Percentiles rank a stretch among this genome's conserved stretches.
phyloP scores from a whole-genome alignment of 2,329 filamentous ascomycete species.

The Fusarium robinianum region DNA sequence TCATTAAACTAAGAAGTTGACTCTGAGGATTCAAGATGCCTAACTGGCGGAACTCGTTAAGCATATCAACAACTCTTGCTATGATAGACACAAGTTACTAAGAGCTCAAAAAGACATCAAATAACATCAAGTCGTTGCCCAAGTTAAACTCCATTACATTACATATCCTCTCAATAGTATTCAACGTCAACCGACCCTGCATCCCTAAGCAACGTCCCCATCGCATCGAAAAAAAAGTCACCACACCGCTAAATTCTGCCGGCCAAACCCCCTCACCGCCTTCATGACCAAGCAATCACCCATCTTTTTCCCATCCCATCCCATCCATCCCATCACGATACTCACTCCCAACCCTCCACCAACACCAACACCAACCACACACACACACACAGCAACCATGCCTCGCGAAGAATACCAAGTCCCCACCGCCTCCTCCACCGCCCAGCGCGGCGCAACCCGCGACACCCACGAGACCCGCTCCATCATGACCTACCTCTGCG shows the following conservation, averaged over 20 bases:
- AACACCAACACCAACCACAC: neutral
- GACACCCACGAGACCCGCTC: slow-evolving; percentile 45
- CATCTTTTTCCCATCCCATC: slow-evolving; percentile 21
- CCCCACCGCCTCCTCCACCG: slow-evolving; percentile 57
- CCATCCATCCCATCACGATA: neutral
- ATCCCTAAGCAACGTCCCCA: slow-evolving; percentile 10
- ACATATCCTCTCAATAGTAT: neutral
- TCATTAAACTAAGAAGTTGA: too few species aligned
- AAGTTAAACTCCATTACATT: too few species aligned
- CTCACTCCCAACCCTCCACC: neutral
- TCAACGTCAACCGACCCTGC: neutral
- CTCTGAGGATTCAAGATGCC: too few species aligned
- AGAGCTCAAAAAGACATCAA: too few species aligned
- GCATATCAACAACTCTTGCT: too few species aligned
- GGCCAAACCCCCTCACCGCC: slow-evolving; percentile 33
- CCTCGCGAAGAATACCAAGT: slow-evolving; percentile 80
- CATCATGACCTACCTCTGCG: slow-evolving; percentile 48
- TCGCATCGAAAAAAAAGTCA: neutral
- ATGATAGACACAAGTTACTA: too few species aligned
- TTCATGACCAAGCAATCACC: slow-evolving; percentile 28
- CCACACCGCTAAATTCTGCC: slow-evolving; percentile 37
- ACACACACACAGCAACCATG: slow-evolving; percentile 45
- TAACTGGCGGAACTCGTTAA: too few species aligned
- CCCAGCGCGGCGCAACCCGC: slow-evolving; percentile 49
- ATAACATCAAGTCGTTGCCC: too few species aligned